A percentile compares a stretch with the other conserved stretches of the same genome.
These are phyloP conservation scores for Carex scoparia DNA, from an alignment of 176 grass and related monocot genomes.

Conservation along the genomic window DNA sequence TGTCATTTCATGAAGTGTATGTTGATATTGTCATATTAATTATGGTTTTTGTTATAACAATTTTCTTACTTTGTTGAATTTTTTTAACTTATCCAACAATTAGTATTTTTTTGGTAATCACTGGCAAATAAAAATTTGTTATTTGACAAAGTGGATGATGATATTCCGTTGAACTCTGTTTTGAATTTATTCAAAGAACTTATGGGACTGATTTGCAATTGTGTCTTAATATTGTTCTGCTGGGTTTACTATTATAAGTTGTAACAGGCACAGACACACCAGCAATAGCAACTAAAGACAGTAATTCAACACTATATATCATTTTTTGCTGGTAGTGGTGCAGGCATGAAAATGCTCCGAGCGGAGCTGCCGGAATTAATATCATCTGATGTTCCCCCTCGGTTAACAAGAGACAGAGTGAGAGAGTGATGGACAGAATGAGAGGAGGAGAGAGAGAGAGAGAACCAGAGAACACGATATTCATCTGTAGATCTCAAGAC, in stretches of 20 bases:
- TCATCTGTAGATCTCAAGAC: too few species aligned
- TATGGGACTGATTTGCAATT: neutral
- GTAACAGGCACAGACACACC: conserved; percentile 41
- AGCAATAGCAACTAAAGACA: conserved; percentile 70
- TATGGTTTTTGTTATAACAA: too few species aligned
- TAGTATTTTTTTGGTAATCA: too few species aligned
- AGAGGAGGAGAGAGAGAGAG: neutral
- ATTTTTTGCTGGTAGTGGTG: conserved; percentile 25
- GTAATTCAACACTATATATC: conserved; percentile 19
- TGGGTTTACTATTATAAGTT: neutral
- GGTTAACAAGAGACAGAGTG: conserved; percentile 7
- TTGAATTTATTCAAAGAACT: conserved; percentile 46
- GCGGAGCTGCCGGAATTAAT: neutral
- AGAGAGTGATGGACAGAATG: neutral
- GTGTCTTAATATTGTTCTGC: neutral
- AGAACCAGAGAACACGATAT: neutral
- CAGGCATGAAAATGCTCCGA: conserved; percentile 21
- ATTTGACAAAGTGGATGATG: too few species aligned
- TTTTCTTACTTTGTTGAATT: too few species aligned
- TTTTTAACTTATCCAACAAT: too few species aligned
- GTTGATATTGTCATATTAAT: too few species aligned
- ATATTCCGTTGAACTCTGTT: too few species aligned
- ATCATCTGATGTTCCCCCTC: conserved; percentile 18
- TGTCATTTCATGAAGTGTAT: too few species aligned
- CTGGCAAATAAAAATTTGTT: too few species aligned